Evolutionary conservation across 768 basidiomycete species (phyloP).

Genomic region (Mycena pura): DNA sequence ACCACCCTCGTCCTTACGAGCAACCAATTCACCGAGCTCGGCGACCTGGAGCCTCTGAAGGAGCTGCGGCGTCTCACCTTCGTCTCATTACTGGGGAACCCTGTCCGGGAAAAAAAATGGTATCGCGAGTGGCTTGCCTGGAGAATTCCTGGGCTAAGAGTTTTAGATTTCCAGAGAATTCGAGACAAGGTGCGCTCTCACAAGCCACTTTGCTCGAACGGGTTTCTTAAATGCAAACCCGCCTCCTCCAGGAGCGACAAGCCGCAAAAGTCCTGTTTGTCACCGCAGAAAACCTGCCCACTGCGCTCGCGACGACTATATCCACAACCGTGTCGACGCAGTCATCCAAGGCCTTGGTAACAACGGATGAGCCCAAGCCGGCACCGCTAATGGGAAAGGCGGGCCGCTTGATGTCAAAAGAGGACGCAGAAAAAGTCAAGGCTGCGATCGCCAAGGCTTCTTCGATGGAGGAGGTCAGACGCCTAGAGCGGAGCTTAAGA

Average conservation of each 20-base stretch:
- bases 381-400: conserved; percentile 66
- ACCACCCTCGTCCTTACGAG: conserved; percentile 84
- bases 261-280: conserved; percentile 77
- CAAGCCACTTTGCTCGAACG: conserved; percentile 38
- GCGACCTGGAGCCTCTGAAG: conserved; percentile 84
- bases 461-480: conserved; percentile 87
- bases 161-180: conserved; percentile 94
- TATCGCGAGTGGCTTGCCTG: conserved; percentile 96
- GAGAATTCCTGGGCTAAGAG: conserved; percentile 85
- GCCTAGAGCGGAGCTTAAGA: conserved; percentile 79
- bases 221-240: conserved; percentile 29
- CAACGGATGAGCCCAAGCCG: conserved; percentile 81
- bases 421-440: conserved; percentile 87
- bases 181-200: conserved; percentile 85
- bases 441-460: conserved; percentile 90
- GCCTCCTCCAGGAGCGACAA: conserved; percentile 71
- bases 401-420: conserved; percentile 88
- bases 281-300: conserved; percentile 79
- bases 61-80: conserved; percentile 78
- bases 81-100: conserved; percentile 80
- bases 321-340: conserved; percentile 75
- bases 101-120: conserved; percentile 91
- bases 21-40: conserved; percentile 80
- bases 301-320: conserved; percentile 80
- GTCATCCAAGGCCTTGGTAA: conserved; percentile 64